Conservation (phyloP, 768 basidiomycete genomes). For the Leccinum subgranulosum region DNA sequence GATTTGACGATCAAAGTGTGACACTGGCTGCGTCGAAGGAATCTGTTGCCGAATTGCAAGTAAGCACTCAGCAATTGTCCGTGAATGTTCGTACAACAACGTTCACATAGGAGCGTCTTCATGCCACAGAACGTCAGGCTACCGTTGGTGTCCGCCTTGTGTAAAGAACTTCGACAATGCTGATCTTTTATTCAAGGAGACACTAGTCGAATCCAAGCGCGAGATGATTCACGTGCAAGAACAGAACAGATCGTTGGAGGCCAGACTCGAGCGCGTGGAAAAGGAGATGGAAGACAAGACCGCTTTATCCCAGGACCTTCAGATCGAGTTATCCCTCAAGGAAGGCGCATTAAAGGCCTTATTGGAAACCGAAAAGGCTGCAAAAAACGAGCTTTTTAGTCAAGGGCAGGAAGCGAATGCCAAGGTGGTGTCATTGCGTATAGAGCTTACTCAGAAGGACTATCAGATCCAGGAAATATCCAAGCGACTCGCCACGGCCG, state of each 20-base stretch:
- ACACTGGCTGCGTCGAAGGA: constrained; percentile 55
- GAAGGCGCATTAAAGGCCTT: constrained; percentile 23
- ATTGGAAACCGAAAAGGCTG: constrained; percentile 23
- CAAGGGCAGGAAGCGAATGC: constrained; percentile 19
- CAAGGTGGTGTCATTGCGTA: constrained; percentile 18
- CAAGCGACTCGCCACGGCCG: constrained; percentile 21
- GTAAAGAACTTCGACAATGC: too few species aligned
- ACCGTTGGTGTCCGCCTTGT: constrained; percentile 11
- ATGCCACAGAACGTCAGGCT: constrained; percentile 14
- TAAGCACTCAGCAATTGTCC: constrained; percentile 9
- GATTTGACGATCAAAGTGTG: constrained; percentile 55
- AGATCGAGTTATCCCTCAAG: constrained; percentile 22
- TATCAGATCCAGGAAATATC: constrained; percentile 18
- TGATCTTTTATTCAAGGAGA: constrained; percentile 16
- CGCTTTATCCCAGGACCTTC: constrained; percentile 14
- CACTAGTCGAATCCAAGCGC: constrained; percentile 8
- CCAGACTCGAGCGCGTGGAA: constrained; percentile 12
- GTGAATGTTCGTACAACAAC: neutral
- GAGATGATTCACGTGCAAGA: constrained; percentile 21
- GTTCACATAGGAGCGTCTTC: constrained; percentile 22
- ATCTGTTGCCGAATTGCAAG: constrained; percentile 50
- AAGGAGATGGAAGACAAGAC: constrained; percentile 9
- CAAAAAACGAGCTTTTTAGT: constrained; percentile 17
- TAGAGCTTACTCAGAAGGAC: constrained; percentile 22
- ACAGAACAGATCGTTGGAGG: constrained; percentile 17